Evolutionary conservation across 768 basidiomycete genomes (phyloP), one percentile per base, ranked within the genome.

Genomic region (Lyophyllum atratum): DNA sequence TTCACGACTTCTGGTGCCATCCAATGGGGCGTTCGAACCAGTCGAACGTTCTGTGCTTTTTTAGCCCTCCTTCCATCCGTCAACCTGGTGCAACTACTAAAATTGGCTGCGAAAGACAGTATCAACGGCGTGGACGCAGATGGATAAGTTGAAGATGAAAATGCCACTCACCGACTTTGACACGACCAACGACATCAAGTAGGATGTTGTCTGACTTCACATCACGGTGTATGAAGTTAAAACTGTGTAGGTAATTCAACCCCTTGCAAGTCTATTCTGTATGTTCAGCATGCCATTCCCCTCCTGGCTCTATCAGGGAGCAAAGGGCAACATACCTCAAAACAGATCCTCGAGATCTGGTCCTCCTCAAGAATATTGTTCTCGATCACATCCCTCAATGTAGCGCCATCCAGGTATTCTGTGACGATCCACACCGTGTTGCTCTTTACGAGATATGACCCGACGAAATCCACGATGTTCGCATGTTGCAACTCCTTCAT

Each of bases 1-100:
- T 94, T 95, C 66, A 97, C 94, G 51, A 97, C 93, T 71, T 97
- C 95, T n/a, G 95, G 95, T 2, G 95, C 95, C 95, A 97, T 97
- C 95, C 95, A 96, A 73, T 96, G 96, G 1, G 95, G 95, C 11
- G 94, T 96, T 31, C 95, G 94, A 3, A 97, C 94, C 95, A 96
- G n/a, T n/a, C n/a, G n/a, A n/a, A n/a, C n/a, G n/a, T n/a, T n/a
- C n/a, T n/a, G n/a, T n/a, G n/a, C n/a, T n/a, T n/a, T n/a, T n/a
- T n/a, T n/a, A n/a, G n/a, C n/a, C n/a, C n/a, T n/a, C n/a, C n/a
- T n/a, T n/a, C n/a, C n/a, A n/a, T 95, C 94, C 1, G 95, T 95
- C 28, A 98, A 80, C 70, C 96, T 95, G 55, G 95, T 95, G 62
- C 93, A 96, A 78, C 96, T 96, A 43, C 95, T 95, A 67, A 98